Conservation (phyloP, 306 rosid species). For the Cucumis cinereus region DNA sequence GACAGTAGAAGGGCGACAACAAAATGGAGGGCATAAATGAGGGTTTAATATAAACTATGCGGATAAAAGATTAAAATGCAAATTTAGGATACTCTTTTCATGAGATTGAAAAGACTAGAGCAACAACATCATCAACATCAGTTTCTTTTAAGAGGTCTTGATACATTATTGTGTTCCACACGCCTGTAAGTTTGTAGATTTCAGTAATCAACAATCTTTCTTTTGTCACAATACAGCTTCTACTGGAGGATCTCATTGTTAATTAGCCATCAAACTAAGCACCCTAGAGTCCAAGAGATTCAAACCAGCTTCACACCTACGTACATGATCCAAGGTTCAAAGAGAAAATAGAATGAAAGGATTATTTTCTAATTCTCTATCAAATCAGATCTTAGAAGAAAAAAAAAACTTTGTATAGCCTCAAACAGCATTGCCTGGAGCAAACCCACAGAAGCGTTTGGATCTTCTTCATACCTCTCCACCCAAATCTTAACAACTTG, state of each 20-base stretch:
- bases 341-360: neutral
- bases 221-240: neutral
- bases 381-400: neutral
- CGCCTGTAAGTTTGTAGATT: too few species aligned
- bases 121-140: too few species aligned
- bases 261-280: neutral
- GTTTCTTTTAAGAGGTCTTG: too few species aligned
- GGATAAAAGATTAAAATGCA: too few species aligned
- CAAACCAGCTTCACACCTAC: neutral
- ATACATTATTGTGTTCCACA: too few species aligned
- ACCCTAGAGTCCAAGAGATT: neutral
- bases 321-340: neutral
- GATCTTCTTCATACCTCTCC: neutral
- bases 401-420: slow-evolving; percentile 27
- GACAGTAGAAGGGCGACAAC: too few species aligned
- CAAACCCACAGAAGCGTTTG: too few species aligned
- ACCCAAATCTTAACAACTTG: slow-evolving; percentile 29
- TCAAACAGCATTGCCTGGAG: slow-evolving; percentile 38
- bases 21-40: too few species aligned
- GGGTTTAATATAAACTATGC: too few species aligned
- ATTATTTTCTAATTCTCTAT: neutral
- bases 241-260: neutral
- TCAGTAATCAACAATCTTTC: too few species aligned
- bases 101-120: too few species aligned
- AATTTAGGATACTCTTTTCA: too few species aligned